phyloP scores from a whole-genome alignment of 148 eudicot species.

The Chenopodium album region DNA sequence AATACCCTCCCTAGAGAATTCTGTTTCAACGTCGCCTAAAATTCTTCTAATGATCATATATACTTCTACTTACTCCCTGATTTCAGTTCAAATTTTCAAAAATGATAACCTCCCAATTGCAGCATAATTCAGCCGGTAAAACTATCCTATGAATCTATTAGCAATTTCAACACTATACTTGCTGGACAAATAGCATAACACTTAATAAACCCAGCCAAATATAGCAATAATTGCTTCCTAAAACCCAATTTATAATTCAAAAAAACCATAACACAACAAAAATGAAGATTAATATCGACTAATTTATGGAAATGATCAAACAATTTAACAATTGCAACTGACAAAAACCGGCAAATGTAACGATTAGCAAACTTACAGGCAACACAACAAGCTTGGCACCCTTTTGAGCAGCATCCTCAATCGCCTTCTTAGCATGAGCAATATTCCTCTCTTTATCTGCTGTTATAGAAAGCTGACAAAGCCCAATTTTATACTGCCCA shows the following conservation, averaged over 20 bases:
- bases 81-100: not conserved
- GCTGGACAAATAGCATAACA: not conserved
- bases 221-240: not conserved
- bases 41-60: not conserved
- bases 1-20: not conserved
- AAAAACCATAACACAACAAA: no score
- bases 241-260: not conserved
- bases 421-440: conserved; percentile 68
- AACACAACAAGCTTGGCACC: conserved; percentile 82
- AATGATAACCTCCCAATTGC: not conserved
- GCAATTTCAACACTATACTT: not conserved
- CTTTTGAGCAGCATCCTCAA: conserved; percentile 79
- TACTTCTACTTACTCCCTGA: not conserved
- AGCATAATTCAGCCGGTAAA: not conserved
- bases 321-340: no score
- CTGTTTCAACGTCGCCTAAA: not conserved
- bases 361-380: conserved; percentile 53
- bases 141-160: not conserved
- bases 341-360: no score
- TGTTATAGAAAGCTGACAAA: conserved; percentile 90
- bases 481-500: conserved; percentile 76
- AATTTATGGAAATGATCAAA: no score
- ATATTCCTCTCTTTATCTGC: conserved; percentile 83
- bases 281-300: no score
- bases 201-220: not conserved